These are phyloP conservation scores for Boechera stricta DNA, from an alignment of 345 rosid genomes.

Conservation along the genomic window DNA sequence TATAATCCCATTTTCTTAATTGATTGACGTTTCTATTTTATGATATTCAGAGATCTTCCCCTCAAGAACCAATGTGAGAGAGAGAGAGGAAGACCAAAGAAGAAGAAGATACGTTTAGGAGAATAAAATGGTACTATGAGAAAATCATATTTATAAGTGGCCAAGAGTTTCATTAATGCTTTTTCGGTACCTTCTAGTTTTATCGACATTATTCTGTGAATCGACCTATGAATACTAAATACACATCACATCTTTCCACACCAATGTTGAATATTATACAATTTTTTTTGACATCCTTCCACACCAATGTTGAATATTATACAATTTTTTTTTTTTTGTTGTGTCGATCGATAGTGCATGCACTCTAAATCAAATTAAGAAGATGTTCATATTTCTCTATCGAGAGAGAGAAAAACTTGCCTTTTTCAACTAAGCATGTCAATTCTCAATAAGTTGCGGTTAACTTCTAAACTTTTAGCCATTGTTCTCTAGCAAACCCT, in stretches of 20 bases:
- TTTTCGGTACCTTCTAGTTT: slow-evolving; percentile 31
- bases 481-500: background rate
- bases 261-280: background rate
- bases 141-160: slow-evolving; percentile 38
- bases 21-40: background rate
- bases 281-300: background rate
- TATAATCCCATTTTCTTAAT: slow-evolving; percentile 51
- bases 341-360: background rate
- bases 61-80: background rate
- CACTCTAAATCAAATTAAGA: background rate
- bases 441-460: background rate
- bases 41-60: background rate
- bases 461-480: background rate
- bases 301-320: background rate
- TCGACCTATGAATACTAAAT: slow-evolving; percentile 27
- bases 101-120: slow-evolving; percentile 7
- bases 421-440: slow-evolving; percentile 5
- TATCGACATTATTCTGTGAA: slow-evolving; percentile 30
- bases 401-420: background rate
- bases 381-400: background rate
- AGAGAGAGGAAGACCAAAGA: background rate
- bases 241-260: slow-evolving; percentile 19
- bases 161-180: slow-evolving; percentile 6
- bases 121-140: slow-evolving; percentile 28
- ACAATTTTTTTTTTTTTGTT: background rate